Conservation (phyloP, 306 rosid genomes). For the Rosa rugosa region DNA sequence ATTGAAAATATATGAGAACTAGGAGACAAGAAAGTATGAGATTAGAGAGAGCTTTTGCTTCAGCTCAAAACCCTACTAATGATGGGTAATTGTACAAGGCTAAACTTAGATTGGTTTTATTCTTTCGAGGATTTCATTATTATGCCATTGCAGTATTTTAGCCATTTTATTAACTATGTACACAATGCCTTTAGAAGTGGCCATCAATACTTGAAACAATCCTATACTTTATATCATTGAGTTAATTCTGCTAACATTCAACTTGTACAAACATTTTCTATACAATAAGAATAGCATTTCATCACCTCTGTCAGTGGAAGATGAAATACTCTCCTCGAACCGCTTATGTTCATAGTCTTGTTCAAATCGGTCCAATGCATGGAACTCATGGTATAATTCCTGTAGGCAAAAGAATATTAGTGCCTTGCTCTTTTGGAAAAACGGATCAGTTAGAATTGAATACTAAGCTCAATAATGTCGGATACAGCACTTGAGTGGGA, state of each 20-base stretch:
- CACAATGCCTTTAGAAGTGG: not conserved
- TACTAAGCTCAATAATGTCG: not conserved
- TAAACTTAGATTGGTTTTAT: not conserved
- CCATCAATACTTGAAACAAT: not conserved
- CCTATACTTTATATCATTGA: not conserved
- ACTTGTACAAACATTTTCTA: not conserved
- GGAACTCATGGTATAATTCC: slow-evolving; percentile 85
- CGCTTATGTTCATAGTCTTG: slow-evolving; percentile 65
- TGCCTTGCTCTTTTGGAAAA: not conserved
- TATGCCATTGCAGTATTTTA: not conserved
- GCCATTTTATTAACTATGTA: not conserved
- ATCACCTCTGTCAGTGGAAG: slow-evolving; percentile 51
- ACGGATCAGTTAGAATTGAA: not conserved
- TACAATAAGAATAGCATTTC: slow-evolving; percentile 4
- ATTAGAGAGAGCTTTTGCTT: not conserved
- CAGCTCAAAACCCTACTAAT: slow-evolving; percentile 1
- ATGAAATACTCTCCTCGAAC: slow-evolving; percentile 54
- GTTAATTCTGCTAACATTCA: not conserved
- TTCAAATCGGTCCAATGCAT: slow-evolving; percentile 70
- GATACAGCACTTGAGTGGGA: not conserved
- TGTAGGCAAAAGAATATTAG: slow-evolving; percentile 31
- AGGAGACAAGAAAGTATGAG: not conserved
- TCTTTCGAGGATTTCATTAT: not conserved
- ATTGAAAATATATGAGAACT: not conserved
- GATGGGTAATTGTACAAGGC: not conserved